Conservation (phyloP, 2,329 filamentous ascomycete genomes). For the Trichoderma polysporum region DNA sequence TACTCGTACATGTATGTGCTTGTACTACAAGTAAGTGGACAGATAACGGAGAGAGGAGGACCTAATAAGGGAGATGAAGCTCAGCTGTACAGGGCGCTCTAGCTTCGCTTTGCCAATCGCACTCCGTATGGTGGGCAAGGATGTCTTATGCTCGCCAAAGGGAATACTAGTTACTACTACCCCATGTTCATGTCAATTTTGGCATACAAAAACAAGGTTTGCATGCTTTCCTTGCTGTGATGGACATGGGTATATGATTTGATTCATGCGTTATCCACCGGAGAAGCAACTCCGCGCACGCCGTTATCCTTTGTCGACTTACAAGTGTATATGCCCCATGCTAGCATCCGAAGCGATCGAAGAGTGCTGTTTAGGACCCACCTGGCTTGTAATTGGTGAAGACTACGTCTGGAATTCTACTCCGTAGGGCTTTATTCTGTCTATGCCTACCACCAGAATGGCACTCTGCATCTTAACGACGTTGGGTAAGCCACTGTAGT, state of each 20-base stretch:
- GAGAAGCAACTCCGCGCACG: background rate
- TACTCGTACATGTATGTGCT: background rate
- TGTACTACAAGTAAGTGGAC: background rate
- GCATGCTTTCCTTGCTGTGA: background rate
- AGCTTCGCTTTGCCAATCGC: background rate
- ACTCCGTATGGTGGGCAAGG: background rate
- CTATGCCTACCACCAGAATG: too few species aligned
- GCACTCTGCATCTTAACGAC: too few species aligned
- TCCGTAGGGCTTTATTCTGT: too few species aligned
- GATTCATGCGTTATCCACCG: conserved; percentile 2
- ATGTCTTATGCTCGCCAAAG: background rate
- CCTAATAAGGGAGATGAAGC: background rate
- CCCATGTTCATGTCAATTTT: background rate
- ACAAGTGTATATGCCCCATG: background rate
- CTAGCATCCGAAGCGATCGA: background rate
- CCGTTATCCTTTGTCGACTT: background rate
- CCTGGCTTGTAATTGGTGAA: too few species aligned
- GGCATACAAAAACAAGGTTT: background rate
- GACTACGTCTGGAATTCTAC: too few species aligned
- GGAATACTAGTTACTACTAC: background rate
- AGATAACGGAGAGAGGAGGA: background rate
- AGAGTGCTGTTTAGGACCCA: too few species aligned
- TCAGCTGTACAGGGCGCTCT: background rate
- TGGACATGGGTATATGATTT: background rate
- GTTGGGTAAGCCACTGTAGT: too few species aligned